phyloP scores from a whole-genome alignment of 257 asterid genomes.

The Nyctanthes arbortristis region DNA sequence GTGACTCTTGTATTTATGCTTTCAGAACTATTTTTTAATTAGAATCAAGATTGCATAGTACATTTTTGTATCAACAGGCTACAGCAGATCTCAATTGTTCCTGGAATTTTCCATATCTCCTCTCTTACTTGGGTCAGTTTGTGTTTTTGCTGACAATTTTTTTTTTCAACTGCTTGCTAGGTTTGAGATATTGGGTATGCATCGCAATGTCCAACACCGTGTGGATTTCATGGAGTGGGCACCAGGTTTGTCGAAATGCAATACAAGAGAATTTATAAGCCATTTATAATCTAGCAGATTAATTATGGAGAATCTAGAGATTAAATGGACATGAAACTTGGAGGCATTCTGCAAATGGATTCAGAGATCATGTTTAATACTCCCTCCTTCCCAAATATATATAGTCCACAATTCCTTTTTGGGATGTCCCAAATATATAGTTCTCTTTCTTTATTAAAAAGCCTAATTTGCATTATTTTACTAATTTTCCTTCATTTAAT shows the following conservation, averaged over 20 bases:
- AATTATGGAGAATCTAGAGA: too few relatives aligned
- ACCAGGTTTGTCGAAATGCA: conserved; percentile 64
- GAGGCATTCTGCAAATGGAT: not conserved
- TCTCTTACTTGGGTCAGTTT: conserved; percentile 18
- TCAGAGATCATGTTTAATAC: too few relatives aligned
- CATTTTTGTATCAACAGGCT: not conserved
- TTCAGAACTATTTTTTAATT: not conserved
- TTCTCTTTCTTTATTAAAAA: too few relatives aligned
- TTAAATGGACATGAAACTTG: not conserved
- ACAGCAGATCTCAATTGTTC: conserved; percentile 1
- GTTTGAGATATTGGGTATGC: conserved; percentile 86
- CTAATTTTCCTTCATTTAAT: too few relatives aligned
- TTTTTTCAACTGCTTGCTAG: conserved; percentile 37
- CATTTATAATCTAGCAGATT: not conserved
- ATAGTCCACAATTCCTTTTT: too few relatives aligned
- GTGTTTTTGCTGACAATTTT: not conserved
- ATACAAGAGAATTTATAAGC: not conserved
- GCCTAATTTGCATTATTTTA: too few relatives aligned
- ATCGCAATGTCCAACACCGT: conserved; percentile 83
- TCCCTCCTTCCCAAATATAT: too few relatives aligned
- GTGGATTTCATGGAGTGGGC: conserved; percentile 99
- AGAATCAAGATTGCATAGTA: not conserved
- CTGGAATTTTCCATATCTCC: conserved; percentile 9
- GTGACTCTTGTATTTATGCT: conserved; percentile 1
- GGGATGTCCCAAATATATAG: too few relatives aligned